Percentiles rank a stretch among this genome's conserved stretches.
Evolutionary conservation across 2,329 filamentous ascomycete species (phyloP).

Genomic region (Pseudogymnoascus destructans): DNA sequence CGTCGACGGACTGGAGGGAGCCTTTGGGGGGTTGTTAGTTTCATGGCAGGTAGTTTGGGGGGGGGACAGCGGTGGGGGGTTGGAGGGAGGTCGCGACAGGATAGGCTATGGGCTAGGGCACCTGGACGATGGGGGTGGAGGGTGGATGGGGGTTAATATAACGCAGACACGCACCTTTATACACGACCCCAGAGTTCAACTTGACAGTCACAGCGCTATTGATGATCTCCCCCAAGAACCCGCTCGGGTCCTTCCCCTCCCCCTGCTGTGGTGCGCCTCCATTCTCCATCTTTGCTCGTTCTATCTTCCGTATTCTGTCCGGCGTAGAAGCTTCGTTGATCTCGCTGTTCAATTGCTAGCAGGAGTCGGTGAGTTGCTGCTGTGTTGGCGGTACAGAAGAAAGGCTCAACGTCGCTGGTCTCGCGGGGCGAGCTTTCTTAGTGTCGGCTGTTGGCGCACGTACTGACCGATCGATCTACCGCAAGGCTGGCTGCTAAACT

Average conservation of each 20-base stretch:
- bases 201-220: constrained; percentile 91
- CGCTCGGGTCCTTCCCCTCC: constrained; percentile 83
- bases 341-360: background rate
- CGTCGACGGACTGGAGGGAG: constrained; percentile 91
- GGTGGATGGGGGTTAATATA: background rate
- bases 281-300: constrained; percentile 53
- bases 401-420: background rate
- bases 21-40: constrained; percentile 38
- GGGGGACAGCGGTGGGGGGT: no score
- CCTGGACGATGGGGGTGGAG: background rate
- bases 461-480: background rate
- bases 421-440: background rate
- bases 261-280: constrained; percentile 41
- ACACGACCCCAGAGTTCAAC: constrained; percentile 95
- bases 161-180: constrained; percentile 57
- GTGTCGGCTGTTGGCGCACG: background rate
- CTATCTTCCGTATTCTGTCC: background rate
- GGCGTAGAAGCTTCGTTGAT: background rate
- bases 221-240: constrained; percentile 88
- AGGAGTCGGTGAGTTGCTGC: background rate
- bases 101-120: background rate
- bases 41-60: background rate
- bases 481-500: background rate
- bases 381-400: background rate
- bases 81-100: no score